These are phyloP conservation scores for Penicillium sp. DNA, from an alignment of 2,329 filamentous ascomycete genomes.

Conservation along the genomic window DNA sequence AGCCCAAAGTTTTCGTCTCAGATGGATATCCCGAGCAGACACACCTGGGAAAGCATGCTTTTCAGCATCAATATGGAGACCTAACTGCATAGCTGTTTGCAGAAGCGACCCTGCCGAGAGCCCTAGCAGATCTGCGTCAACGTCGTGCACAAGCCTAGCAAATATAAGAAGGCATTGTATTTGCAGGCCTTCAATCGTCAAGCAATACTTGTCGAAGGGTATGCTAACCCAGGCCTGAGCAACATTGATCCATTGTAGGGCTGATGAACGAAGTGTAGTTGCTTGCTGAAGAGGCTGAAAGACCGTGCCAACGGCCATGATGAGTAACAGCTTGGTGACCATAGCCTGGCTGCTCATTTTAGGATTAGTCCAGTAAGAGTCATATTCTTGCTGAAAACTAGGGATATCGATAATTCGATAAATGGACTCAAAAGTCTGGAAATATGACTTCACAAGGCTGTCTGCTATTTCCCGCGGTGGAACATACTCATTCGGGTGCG, in stretches of 20 bases:
- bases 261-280: slow-evolving; percentile 30
- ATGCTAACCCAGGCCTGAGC: slow-evolving; percentile 53
- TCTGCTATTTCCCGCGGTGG: slow-evolving; percentile 40
- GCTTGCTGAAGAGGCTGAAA: slow-evolving; percentile 6
- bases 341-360: neutral
- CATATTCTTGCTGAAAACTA: slow-evolving; percentile 50
- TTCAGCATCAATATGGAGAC: slow-evolving; percentile 38
- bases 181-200: slow-evolving; percentile 52
- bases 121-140: slow-evolving; percentile 35
- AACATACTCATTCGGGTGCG: slow-evolving; percentile 22
- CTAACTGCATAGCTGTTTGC: slow-evolving; percentile 37
- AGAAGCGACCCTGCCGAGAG: slow-evolving; percentile 35
- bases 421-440: slow-evolving; percentile 50
- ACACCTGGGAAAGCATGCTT: neutral
- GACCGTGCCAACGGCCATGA: slow-evolving; percentile 2
- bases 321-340: slow-evolving; percentile 4
- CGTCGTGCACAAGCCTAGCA: slow-evolving; percentile 31
- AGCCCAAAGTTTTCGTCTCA: slow-evolving; percentile 9
- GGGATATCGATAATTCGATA: slow-evolving; percentile 53
- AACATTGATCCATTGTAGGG: slow-evolving; percentile 55
- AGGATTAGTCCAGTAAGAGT: slow-evolving; percentile 41
- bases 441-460: slow-evolving; percentile 46
- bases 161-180: slow-evolving; percentile 35
- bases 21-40: slow-evolving; percentile 1
- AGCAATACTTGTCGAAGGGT: slow-evolving; percentile 51